phyloP scores from a whole-genome alignment of 2,329 filamentous ascomycete species.

The Aspergillus fumigatus region DNA sequence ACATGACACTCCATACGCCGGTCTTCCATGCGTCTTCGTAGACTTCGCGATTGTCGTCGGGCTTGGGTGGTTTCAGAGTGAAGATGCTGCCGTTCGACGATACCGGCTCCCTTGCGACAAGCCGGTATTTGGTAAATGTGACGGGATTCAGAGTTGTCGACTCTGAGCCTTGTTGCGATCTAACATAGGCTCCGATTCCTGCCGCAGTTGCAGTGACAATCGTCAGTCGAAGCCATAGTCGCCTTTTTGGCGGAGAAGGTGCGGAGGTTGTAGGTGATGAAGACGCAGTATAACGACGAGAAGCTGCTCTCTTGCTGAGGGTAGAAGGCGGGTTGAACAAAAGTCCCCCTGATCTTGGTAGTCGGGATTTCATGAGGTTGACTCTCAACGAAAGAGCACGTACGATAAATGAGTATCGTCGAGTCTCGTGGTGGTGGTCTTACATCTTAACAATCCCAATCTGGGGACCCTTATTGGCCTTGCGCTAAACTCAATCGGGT shows the following conservation, averaged over 20 bases:
- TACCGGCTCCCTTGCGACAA: conserved; percentile 41
- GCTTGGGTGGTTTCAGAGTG: conserved; percentile 35
- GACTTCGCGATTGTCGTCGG: conserved; percentile 30
- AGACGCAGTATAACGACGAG: conserved; percentile 4
- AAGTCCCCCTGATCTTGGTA: conserved; percentile 7
- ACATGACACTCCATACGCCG: conserved; percentile 81
- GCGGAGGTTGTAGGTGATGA: conserved; percentile 13
- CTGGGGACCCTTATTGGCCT: neutral
- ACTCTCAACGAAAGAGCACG: neutral
- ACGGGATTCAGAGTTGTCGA: conserved; percentile 31
- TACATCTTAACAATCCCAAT: neutral
- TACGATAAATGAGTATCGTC: neutral
- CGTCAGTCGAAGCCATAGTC: conserved; percentile 32
- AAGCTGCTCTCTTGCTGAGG: conserved; percentile 8
- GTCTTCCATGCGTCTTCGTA: conserved; percentile 52
- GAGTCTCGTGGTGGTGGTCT: neutral
- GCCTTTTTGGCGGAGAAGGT: conserved; percentile 18
- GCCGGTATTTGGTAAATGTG: conserved; percentile 38
- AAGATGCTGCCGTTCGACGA: conserved; percentile 47
- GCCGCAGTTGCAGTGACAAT: conserved; percentile 33
- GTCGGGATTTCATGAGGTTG: conserved; percentile 18
- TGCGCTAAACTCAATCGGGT: neutral
- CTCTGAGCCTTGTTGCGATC: conserved; percentile 21
- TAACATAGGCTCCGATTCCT: conserved; percentile 33
- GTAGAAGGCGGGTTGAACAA: conserved; percentile 15